Conservation (phyloP, 2,329 filamentous ascomycete species). For the Aspergillus spinulosporus region DNA sequence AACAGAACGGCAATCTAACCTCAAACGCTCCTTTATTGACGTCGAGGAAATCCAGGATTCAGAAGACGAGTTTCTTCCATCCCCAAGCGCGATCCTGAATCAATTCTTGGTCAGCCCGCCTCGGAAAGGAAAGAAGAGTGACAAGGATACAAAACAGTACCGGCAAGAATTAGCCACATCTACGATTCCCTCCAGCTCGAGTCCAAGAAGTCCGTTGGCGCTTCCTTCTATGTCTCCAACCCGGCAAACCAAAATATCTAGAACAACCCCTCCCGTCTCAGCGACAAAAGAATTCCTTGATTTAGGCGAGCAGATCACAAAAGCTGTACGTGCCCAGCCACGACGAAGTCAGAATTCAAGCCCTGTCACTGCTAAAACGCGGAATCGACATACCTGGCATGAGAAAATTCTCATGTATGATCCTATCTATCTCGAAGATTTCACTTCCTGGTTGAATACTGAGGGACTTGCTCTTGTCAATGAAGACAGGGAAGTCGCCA, state of each 20-base stretch:
- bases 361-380: neutral
- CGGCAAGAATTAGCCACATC: constrained; percentile 18
- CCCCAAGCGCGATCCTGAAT: constrained; percentile 20
- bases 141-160: neutral
- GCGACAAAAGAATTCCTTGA: constrained; percentile 20
- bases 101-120: constrained; percentile 26
- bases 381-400: constrained; percentile 66
- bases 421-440: constrained; percentile 81
- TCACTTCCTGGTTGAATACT: constrained; percentile 78
- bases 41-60: constrained; percentile 42
- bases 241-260: neutral
- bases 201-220: neutral
- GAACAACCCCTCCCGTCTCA: neutral
- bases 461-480: constrained; percentile 64
- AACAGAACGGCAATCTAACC: neutral
- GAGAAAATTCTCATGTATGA: constrained; percentile 95
- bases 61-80: constrained; percentile 37
- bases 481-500: constrained; percentile 64
- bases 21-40: constrained; percentile 24
- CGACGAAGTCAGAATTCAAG: constrained; percentile 38
- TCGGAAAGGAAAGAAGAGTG: neutral
- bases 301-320: constrained; percentile 52
- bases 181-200: constrained; percentile 14
- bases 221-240: neutral
- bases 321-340: constrained; percentile 48